These are phyloP conservation scores for Penicillium paxilli DNA, from an alignment of 495 filamentous ascomycete species.

Conservation along the genomic window DNA sequence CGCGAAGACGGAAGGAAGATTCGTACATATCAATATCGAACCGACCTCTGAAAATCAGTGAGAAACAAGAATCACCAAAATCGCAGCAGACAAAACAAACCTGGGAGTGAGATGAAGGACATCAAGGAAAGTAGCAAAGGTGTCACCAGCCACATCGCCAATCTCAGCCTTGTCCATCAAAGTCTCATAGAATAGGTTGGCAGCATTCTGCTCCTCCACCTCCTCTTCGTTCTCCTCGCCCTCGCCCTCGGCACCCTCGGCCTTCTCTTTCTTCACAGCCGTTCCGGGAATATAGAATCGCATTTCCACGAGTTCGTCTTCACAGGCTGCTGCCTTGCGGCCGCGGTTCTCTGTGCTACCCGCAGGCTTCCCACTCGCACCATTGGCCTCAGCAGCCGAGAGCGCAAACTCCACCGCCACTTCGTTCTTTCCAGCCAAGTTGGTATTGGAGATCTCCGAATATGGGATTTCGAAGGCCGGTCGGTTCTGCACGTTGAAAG, in stretches of 20 bases:
- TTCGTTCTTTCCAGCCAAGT: constrained; percentile 96
- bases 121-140: constrained; percentile 95
- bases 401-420: constrained; percentile 92
- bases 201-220: constrained; percentile 86
- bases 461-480: constrained; percentile 98
- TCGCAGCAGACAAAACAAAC: constrained; percentile 45
- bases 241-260: constrained; percentile 68
- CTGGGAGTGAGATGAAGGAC: constrained; percentile 96
- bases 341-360: constrained; percentile 78
- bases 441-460: constrained; percentile 96
- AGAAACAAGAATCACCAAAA: constrained; percentile 4
- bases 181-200: constrained; percentile 93
- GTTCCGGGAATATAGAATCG: constrained; percentile 97
- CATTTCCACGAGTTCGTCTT: constrained; percentile 96
- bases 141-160: constrained; percentile 95
- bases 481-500: constrained; percentile 95
- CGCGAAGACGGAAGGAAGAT: constrained; percentile 91
- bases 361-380: constrained; percentile 66
- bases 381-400: constrained; percentile 62
- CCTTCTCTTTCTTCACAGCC: constrained; percentile 79
- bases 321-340: constrained; percentile 82
- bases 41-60: constrained; percentile 71
- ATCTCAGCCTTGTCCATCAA: constrained; percentile 99
- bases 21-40: constrained; percentile 99
- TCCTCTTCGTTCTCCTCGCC: constrained; percentile 72